Base-by-base conservation (phyloP, 768 basidiomycete genomes). In the Dendrothele bispora region DNA sequence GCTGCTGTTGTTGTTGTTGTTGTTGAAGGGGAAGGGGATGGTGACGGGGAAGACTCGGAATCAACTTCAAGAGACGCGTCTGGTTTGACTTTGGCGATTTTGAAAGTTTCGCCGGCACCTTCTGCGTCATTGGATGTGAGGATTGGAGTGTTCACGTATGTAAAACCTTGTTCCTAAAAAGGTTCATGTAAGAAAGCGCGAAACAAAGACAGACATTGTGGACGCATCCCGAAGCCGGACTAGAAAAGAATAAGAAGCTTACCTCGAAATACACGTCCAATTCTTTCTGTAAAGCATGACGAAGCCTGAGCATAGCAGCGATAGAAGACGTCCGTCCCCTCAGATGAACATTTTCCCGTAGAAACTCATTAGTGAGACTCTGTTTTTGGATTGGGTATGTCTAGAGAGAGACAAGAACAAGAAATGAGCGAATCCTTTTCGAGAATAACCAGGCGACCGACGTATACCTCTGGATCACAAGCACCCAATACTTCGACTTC, bases 351-450 rank as follows among this genome's bases (percentile, higher is more conserved):
- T 95, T 77, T 49, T 94, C 88, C 7, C 95, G 80, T 25, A 97
- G 76, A 58, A 91, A 87, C 51, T 93, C 87, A 2, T 77, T 66
- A 2, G 89, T 82, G 10, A 92, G 75, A 24, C 82, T 66, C 65
- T 98, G 84, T 63, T 97, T 98, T 66, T 95, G 95, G 43, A 97
- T 92, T 0, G 93, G 93, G 65, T 95, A 98, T 38, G 68, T 69
- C 93, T 93, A 46, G 39, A 49, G 38, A 39, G 32, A 24, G 17
- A 24, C 27, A 41, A 17, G 40, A 4, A 3, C 29, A n/a, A 20
- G 27, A 20, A 27, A n/a, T n/a, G n/a, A n/a, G n/a, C n/a, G n/a
- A n/a, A n/a, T n/a, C n/a, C n/a, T n/a, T n/a, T n/a, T n/a, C n/a
- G n/a, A n/a, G 22, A 37, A 17, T 18, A 30, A 29, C 36, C 20